Base-by-base conservation (phyloP, 2,329 filamentous ascomycete species). In the Penicillium sp. region DNA sequence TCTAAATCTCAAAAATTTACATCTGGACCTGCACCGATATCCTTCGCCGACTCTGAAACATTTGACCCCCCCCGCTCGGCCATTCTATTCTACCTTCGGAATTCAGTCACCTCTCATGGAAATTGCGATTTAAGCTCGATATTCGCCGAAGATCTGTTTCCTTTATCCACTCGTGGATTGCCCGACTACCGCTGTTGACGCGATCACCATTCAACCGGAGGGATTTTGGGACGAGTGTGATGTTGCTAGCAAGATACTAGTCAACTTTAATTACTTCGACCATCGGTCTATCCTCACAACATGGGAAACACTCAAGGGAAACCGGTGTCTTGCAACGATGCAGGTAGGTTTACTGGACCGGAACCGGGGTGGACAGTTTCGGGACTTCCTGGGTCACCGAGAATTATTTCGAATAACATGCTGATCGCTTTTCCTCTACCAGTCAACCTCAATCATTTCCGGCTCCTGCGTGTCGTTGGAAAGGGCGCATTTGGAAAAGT, bases 401-500 rank as follows among this genome's bases (percentile, higher is more conserved):
- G 4, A 7, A 35, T 21, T 17, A 2, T 24, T 10, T 45, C 4
- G 38, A 37, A 47, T n/a, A 29, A 53, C 62, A 46, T 50, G 49
- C 60, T 62, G 46, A 62, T 47, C 17, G 52, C 31, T 34, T 28
- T 12, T 21, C 12, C 1, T 41, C 45, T 42, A 45, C 44, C 62
- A 95, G 93, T 95, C 61, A 97, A 91, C 70, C 83, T 98, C 61
- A 96, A 96, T 66, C 93, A 98, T 72, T 98, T 98, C 72, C 87
- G 91, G 59, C 79, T 98, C 49, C 76, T 97, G 58, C 85, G 93
- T 66, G 93, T 98, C 56, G 93, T 98, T 60, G 93, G 93, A 58
- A 94, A 95, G 71, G 93, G 93, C 64, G 93, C 93, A 50, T 98
- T 98, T 75, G 93, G 93, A 64, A 98, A 98, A 73, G 93, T 98